Percentiles rank a stretch among this genome's conserved stretches.
phyloP scores from a whole-genome alignment of 2,329 filamentous ascomycete species.

The Volutella citrinella region DNA sequence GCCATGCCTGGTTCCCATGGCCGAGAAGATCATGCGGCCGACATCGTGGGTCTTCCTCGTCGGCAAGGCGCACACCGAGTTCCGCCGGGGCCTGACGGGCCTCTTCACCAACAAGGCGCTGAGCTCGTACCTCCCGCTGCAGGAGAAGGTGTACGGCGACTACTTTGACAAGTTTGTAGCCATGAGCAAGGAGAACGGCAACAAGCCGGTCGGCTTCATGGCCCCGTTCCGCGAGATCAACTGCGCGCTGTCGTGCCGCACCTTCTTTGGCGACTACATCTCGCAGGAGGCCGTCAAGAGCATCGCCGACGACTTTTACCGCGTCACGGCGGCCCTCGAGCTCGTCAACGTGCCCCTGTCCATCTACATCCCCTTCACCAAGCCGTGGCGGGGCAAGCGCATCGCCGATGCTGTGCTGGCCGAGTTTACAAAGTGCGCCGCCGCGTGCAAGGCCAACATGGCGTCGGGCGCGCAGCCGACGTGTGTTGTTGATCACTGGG shows the following conservation, averaged over 20 bases:
- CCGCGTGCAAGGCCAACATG: conserved; percentile 70
- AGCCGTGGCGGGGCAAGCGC: conserved; percentile 75
- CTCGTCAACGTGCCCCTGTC: conserved; percentile 71
- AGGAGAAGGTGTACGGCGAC: conserved; percentile 68
- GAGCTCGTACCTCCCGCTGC: conserved; percentile 66
- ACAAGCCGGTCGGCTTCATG: conserved; percentile 66
- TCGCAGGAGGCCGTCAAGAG: conserved; percentile 67
- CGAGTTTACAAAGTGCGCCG: conserved; percentile 70
- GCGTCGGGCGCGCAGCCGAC: conserved; percentile 63
- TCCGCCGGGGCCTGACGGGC: conserved; percentile 70
- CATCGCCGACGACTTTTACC: conserved; percentile 77
- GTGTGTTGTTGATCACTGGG: conserved; percentile 78
- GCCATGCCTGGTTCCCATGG: conserved; percentile 74
- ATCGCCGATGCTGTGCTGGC: conserved; percentile 67
- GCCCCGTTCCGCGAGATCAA: conserved; percentile 72
- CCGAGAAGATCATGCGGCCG: conserved; percentile 68
- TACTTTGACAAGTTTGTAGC: conserved; percentile 69
- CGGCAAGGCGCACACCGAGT: conserved; percentile 74
- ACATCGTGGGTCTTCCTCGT: conserved; percentile 79
- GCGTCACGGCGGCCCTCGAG: conserved; percentile 74
- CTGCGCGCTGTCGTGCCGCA: conserved; percentile 73
- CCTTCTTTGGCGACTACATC: conserved; percentile 79
- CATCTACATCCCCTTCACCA: conserved; percentile 72
- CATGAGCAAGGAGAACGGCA: conserved; percentile 50
- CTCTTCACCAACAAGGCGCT: conserved; percentile 74